A percentile compares a stretch with the other conserved stretches of the same genome.
phyloP scores from a whole-genome alignment of 192 early-diverging fungal genomes.

The Backusella parvicylindrica region DNA sequence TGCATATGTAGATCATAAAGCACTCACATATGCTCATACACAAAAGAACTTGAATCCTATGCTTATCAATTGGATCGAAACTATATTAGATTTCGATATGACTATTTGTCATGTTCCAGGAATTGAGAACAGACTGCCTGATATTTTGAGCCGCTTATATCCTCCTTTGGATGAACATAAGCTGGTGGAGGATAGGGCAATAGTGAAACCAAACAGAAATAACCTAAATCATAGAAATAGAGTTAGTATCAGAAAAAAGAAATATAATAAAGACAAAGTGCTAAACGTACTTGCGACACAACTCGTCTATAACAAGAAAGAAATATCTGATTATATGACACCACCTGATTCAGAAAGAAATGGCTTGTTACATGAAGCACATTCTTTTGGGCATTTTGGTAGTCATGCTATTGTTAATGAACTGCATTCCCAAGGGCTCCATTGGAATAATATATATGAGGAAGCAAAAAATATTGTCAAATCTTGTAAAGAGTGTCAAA shows the following conservation, averaged over 20 bases:
- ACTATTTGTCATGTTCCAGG: slow-evolving; percentile 12
- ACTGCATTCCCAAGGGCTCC: slow-evolving; percentile 15
- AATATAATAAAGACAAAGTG: not conserved
- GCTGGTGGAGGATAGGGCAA: not conserved
- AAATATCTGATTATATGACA: not conserved
- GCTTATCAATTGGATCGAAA: slow-evolving; percentile 29
- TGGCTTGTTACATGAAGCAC: slow-evolving; percentile 3
- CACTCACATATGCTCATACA: not conserved
- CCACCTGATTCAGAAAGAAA: slow-evolving; percentile 7
- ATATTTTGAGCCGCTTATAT: slow-evolving; percentile 19
- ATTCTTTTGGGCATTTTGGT: slow-evolving; percentile 29
- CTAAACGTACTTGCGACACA: not conserved
- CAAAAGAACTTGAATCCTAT: slow-evolving; percentile 1
- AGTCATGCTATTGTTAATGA: slow-evolving; percentile 21
- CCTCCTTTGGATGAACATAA: not conserved
- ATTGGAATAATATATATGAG: slow-evolving; percentile 18
- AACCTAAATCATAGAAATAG: not conserved
- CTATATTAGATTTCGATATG: slow-evolving; percentile 24
- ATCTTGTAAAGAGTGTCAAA: slow-evolving; percentile 20
- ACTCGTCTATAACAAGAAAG: not conserved
- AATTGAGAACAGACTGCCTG: slow-evolving; percentile 26
- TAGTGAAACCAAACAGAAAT: not conserved
- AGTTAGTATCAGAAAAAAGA: not conserved
- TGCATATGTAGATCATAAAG: not conserved
- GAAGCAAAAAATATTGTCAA: slow-evolving; percentile 19